Conservation (phyloP, 2,329 filamentous ascomycete genomes). For the Zymoseptoria pseudotritici region DNA sequence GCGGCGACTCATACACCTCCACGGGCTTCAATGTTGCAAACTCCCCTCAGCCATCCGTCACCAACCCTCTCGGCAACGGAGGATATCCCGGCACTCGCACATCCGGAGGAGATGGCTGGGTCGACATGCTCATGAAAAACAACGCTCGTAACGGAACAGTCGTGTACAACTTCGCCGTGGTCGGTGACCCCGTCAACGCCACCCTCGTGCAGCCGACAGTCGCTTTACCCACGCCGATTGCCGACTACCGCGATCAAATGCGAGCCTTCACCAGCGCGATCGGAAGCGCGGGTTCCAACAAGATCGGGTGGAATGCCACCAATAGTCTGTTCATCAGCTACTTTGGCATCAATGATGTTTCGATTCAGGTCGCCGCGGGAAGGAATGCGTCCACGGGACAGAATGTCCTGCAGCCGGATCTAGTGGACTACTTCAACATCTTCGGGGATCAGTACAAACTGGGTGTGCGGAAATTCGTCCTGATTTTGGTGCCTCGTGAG, state of each 20-base stretch:
- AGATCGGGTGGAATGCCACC: conserved; percentile 2
- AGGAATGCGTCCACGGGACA: not conserved
- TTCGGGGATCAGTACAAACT: not conserved
- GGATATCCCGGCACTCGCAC: not conserved
- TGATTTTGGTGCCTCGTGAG: conserved; percentile 1
- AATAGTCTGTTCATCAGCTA: conserved; percentile 9
- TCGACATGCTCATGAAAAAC: conserved; percentile 3
- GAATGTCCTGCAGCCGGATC: not conserved
- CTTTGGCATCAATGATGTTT: conserved; percentile 10
- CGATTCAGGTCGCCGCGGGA: not conserved
- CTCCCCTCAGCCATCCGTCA: not conserved
- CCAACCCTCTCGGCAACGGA: not conserved
- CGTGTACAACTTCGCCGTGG: conserved; percentile 6
- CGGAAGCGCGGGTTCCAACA: not conserved
- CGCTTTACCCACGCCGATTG: not conserved
- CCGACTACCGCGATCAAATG: conserved; percentile 6
- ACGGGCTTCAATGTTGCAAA: not conserved
- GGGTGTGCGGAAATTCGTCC: conserved; percentile 4
- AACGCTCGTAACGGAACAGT: not conserved
- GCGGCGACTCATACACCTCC: not conserved
- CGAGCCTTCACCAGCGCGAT: not conserved
- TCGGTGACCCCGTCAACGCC: conserved; percentile 5
- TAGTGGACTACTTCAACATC: not conserved
- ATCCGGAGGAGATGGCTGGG: conserved; percentile 3
- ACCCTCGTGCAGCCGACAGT: not conserved